Conservation (phyloP, 2,329 filamentous ascomycete species). For the Ophiostoma novo-ulmi region DNA sequence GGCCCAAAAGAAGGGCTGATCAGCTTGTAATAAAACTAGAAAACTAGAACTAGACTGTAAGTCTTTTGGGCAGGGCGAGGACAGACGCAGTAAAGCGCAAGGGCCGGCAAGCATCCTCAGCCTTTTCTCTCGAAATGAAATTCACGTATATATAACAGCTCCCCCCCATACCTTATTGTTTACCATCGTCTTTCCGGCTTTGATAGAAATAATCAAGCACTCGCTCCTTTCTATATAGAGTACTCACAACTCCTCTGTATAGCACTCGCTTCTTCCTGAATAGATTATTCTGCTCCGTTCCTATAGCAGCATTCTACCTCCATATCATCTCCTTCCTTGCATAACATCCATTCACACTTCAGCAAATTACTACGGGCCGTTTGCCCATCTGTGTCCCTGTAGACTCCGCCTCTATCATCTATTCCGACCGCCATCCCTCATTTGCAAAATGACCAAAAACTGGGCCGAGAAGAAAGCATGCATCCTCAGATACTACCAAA, state of each 20-base stretch:
- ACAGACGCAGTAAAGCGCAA: background rate
- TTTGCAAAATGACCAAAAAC: conserved; percentile 40
- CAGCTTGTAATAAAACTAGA: too few species aligned
- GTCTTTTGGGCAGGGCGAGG: background rate
- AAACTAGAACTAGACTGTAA: background rate
- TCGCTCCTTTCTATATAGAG: background rate
- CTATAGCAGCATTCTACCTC: background rate
- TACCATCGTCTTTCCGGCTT: background rate
- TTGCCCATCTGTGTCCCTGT: too few species aligned
- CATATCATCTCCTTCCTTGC: background rate
- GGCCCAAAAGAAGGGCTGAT: background rate
- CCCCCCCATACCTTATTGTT: background rate
- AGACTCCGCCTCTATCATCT: background rate
- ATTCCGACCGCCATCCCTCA: background rate
- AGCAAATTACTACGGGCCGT: background rate
- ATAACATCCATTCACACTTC: background rate
- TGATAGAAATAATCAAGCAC: background rate
- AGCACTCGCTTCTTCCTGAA: background rate
- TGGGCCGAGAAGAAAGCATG: conserved; percentile 38
- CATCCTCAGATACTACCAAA: conserved; percentile 39
- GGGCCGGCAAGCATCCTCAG: background rate
- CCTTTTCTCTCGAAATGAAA: background rate
- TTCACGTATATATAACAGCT: background rate
- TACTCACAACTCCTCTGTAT: background rate
- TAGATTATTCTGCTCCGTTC: background rate